Conservation (phyloP, 306 rosid species). For the Crotalaria pallida region DNA sequence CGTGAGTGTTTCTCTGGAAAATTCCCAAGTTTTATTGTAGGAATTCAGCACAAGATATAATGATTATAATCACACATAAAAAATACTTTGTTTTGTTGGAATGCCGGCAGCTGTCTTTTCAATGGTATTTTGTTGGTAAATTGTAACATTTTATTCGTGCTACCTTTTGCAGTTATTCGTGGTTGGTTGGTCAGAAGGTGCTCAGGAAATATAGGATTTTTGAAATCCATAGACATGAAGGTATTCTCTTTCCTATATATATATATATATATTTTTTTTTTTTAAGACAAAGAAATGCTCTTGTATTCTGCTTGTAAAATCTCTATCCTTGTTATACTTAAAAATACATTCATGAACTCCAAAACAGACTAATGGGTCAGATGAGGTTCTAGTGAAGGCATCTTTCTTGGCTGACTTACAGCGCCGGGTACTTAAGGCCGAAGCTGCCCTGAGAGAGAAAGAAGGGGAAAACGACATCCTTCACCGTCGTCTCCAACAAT, state of each 20-base stretch:
- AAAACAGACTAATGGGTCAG: constrained; percentile 59
- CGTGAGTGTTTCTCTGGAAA: background rate
- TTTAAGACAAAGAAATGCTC: background rate
- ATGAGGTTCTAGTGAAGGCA: constrained; percentile 77
- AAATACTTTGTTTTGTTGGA: background rate
- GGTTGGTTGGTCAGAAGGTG: constrained; percentile 87
- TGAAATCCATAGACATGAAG: constrained; percentile 46
- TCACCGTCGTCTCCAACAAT: constrained; percentile 87
- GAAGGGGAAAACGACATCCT: constrained; percentile 93
- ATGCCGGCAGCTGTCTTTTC: background rate
- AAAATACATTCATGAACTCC: constrained; percentile 20
- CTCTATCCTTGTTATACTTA: background rate
- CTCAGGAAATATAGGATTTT: constrained; percentile 72
- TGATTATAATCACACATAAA: background rate
- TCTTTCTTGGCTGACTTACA: constrained; percentile 84
- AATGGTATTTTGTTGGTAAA: background rate
- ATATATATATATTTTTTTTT: too few species aligned
- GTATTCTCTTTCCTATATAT: constrained; percentile 37
- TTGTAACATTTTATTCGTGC: constrained; percentile 16
- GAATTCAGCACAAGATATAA: constrained; percentile 3
- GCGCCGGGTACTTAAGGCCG: constrained; percentile 85
- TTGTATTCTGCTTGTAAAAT: constrained; percentile 17
- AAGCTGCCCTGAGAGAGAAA: constrained; percentile 79
- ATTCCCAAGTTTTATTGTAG: background rate
- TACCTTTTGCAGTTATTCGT: constrained; percentile 58